Evolutionary conservation across 257 asterid genomes (phyloP), one percentile per base, ranked within the genome.

Genomic region (Solanum gandarillasii): DNA sequence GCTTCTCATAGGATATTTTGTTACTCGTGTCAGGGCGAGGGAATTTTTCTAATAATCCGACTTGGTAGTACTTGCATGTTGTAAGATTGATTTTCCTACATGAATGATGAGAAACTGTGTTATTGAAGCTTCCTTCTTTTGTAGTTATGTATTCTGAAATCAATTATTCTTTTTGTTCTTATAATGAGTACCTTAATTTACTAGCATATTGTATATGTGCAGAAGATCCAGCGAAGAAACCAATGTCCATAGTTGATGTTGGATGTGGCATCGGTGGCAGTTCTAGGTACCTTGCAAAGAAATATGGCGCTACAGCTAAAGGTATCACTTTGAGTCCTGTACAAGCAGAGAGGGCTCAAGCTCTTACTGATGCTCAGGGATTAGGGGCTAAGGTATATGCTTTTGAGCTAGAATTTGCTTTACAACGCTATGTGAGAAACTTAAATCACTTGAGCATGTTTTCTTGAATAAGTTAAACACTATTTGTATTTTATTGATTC

Each of bases 231-330:
- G 20, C 5, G 58, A 73, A 87, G 76, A 93, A 89, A 86, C 99
- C 98, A 1, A 93, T 85, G 73, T 92, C 52, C 58, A 94, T 96
- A 35, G 98, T 97, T n/a, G 99, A 97, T 92, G 98, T 95, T 88
- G 99, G 99, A 23, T 97, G 99, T 90, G 99, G 99, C 7, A 96
- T 97, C 38, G 99, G 99, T 67, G 99, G 99, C 84, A 97, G 99
- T 90, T 93, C 99, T 0, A 92, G 99, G 79, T 94, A 95, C 92
- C 83, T 97, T 62, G 95, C 98, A 5, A 89, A 88, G 88, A 96
- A 97, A 88, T 97, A 89, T 87, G 96, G 93, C 14, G 98, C 99
- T 9, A 89, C 86, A 43, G 90, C 95, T 87, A 85, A 86, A 36
- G 99, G 99, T 87, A 96, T 97, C 89, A 97, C 99, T 25, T 92